Evolutionary conservation across 129 eudicot species (phyloP), one percentile per base, ranked within the genome.

Genomic region (Pseudognaphalium luteoalbum): DNA sequence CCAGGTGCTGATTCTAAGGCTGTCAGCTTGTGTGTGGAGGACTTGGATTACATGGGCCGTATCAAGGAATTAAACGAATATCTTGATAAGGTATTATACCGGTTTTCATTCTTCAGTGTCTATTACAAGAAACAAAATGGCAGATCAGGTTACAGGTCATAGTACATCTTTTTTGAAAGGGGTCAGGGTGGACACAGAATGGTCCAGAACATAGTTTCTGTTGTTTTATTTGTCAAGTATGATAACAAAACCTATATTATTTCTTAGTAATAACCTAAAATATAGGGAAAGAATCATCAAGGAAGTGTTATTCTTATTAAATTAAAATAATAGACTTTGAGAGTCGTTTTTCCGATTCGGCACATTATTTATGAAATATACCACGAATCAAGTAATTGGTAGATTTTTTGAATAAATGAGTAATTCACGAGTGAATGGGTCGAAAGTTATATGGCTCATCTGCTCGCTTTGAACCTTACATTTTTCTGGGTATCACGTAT

Each of bases 41-140:
- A 91, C 73, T 90, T 89, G 81, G 97, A 95, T 81, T 95, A 95
- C 84, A 95, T 95, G 97, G 99, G 99, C 14, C 97, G 99, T 25
- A 89, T 95, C 79, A 95, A 95, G 86, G 82, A 89, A 54, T 80
- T 95, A 85, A 86, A 87, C 39, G 96, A 87, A 28, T 83, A 95
- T 85, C 97, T 95, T 41, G 96, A 95, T 74, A 87, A 95, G 97
- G 99, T 95, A 71, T 51, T 35, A 33, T 12, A 30, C 15, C n/a
- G 10, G 10, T 16, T 41, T 11, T 63, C 34, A 19, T 32, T 66
- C 34, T 80, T 80, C 60, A 8, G 34, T 21, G 51, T 35, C 30
- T 5, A 9, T 66, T 20, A 56, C 7, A 32, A 30, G 58, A 9
- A 25, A n/a, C 75, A 71, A 9, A 2, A 28, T 71, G 41, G 64